Base-by-base conservation (phyloP, 352 stramenopile species). In the Elongisporangium undulatum region DNA sequence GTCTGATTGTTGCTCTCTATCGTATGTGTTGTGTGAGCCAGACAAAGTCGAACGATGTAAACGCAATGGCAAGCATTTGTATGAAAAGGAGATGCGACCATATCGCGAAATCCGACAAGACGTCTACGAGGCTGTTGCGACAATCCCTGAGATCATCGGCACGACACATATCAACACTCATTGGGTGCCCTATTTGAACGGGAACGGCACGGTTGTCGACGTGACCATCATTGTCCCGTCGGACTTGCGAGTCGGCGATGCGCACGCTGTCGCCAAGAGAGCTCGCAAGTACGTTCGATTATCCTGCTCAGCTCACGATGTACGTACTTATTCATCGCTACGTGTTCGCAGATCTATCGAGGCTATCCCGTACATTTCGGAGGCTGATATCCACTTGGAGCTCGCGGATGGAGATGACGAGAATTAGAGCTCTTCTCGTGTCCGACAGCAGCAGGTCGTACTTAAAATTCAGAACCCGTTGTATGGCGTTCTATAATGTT, bases 141-240 rank as follows among this genome's bases (percentile, higher is more conserved):
- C 63, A 49, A 90, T 94, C 53, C 77, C 78, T 1, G 79, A 91
- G 57, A 85, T 94, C 58, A 72, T 72, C 4, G 75, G 71, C 24
- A 90, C 77, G 19, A 92, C 85, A 16, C 85, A 94, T 63, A 79
- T 92, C 58, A 92, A 91, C 62, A 90, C 82, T 2, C 85, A 94
- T 57, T 94, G 85, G 85, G 51, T 89, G 50, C 77, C 78, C 15
- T 83, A 82, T 50, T 58, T 79, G 23, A 79, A 77, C 4, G 76
- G 78, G 17, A 80, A 77, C 26, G 81, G 83, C 29, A 92, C 82
- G 0, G 71, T 87, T 48, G 77, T 94, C 13, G 85, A 94, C 58
- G 81, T 94, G 23, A 69, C 85, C 3, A 94, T 94, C 52, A 69
- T 92, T 19, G 81, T 94, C 4, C 73, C 82, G 29, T 77, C 82